A percentile compares a stretch with the other conserved stretches of the same genome.
These are phyloP conservation scores for Diplogelasinospora grovesii DNA, from an alignment of 495 filamentous ascomycete genomes.

Conservation along the genomic window DNA sequence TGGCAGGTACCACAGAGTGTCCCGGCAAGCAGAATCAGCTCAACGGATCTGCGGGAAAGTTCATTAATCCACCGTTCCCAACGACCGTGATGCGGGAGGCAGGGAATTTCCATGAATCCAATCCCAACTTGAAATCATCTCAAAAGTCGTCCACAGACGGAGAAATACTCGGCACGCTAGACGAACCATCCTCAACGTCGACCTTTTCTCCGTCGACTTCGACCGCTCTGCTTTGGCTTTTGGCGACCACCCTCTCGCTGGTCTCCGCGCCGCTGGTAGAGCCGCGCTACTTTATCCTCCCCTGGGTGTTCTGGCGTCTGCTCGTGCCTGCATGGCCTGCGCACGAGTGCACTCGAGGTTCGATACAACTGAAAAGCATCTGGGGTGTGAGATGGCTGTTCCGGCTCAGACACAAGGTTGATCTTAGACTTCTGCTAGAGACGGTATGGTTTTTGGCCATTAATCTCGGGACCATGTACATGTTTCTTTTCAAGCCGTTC, in stretches of 20 bases:
- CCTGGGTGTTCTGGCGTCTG: constrained; percentile 90
- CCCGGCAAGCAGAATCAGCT: not conserved
- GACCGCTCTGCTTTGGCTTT: constrained; percentile 57
- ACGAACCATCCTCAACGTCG: not conserved
- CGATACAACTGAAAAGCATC: too few species aligned
- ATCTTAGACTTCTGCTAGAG: constrained; percentile 56
- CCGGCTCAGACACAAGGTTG: constrained; percentile 3
- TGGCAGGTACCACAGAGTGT: not conserved
- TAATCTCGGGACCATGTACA: constrained; percentile 66
- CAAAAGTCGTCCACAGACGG: not conserved
- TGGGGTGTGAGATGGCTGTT: constrained; percentile 11
- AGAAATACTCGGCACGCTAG: not conserved
- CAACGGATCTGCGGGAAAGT: not conserved
- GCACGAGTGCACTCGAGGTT: too few species aligned
- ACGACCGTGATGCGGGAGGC: not conserved
- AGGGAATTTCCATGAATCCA: not conserved
- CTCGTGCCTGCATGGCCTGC: constrained; percentile 52
- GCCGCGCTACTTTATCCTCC: constrained; percentile 88
- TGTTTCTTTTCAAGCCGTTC: constrained; percentile 76
- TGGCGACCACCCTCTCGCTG: constrained; percentile 66
- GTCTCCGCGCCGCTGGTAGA: constrained; percentile 88
- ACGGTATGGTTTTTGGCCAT: constrained; percentile 70
- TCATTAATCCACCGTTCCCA: not conserved
- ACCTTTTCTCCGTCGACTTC: constrained; percentile 23
- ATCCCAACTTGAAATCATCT: not conserved